These are phyloP conservation scores for Xylariomycetidae sp. DNA, from an alignment of 2,329 filamentous ascomycete species.

Conservation along the genomic window DNA sequence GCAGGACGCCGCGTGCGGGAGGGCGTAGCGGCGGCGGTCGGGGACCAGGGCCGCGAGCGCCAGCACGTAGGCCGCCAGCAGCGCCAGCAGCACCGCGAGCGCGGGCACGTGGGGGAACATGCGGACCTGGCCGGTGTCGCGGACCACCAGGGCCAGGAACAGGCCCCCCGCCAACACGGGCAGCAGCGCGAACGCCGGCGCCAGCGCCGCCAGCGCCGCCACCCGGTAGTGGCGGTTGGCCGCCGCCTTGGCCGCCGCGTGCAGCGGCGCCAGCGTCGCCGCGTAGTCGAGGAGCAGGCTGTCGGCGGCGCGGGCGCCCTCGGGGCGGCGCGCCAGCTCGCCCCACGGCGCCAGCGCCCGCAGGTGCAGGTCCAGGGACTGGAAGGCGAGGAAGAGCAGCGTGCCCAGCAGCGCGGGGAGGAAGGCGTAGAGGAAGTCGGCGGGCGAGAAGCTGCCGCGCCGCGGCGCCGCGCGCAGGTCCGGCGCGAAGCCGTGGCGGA, in stretches of 20 bases:
- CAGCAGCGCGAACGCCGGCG: slow-evolving; percentile 53
- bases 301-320: slow-evolving; percentile 55
- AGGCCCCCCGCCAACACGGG: slow-evolving; percentile 64
- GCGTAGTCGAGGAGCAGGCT: slow-evolving; percentile 67
- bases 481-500: slow-evolving; percentile 67
- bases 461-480: slow-evolving; percentile 56
- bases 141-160: slow-evolving; percentile 65
- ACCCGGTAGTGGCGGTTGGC: slow-evolving; percentile 60
- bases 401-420: slow-evolving; percentile 63
- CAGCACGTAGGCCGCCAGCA: slow-evolving; percentile 65
- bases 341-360: slow-evolving; percentile 66
- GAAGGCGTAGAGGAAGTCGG: slow-evolving; percentile 83
- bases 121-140: slow-evolving; percentile 42
- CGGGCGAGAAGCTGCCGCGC: slow-evolving; percentile 66
- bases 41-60: slow-evolving; percentile 58
- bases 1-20: slow-evolving; percentile 68
- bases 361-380: slow-evolving; percentile 59
- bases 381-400: slow-evolving; percentile 60
- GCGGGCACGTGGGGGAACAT: slow-evolving; percentile 71
- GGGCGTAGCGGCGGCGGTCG: slow-evolving; percentile 50
- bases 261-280: slow-evolving; percentile 57
- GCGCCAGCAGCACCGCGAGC: slow-evolving; percentile 65
- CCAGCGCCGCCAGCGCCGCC: slow-evolving; percentile 54
- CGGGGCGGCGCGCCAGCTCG: slow-evolving; percentile 46
- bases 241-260: slow-evolving; percentile 51